phyloP scores from a whole-genome alignment of 2,329 filamentous ascomycete genomes.

The Cercospora zeina region DNA sequence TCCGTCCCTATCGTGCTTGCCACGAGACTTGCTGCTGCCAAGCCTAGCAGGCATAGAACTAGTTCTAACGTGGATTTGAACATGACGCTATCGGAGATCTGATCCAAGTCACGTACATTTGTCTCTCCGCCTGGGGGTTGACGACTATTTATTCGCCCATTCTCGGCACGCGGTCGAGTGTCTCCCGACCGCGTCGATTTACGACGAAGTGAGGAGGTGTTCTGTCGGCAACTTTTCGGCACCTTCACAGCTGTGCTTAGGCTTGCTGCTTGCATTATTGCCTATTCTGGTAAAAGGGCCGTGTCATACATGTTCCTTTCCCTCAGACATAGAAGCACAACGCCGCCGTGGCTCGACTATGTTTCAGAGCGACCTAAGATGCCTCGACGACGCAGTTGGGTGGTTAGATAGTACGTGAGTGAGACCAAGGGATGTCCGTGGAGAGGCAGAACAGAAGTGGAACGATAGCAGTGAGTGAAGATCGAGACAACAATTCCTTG shows the following conservation, averaged over 20 bases:
- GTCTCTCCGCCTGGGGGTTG: neutral
- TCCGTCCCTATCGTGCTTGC: neutral
- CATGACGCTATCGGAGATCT: neutral
- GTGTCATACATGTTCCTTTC: neutral
- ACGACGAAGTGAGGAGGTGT: slow-evolving; percentile 5
- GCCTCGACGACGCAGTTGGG: too few species aligned
- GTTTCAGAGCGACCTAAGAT: too few species aligned
- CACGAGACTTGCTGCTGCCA: neutral
- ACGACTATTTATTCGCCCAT: neutral
- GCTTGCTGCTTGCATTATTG: neutral
- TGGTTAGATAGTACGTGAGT: too few species aligned
- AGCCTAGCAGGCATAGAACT: neutral
- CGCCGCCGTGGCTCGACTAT: too few species aligned
- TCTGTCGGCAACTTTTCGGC: neutral
- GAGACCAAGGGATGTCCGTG: too few species aligned
- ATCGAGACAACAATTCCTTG: too few species aligned
- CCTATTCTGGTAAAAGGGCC: neutral
- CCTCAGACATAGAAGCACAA: too few species aligned
- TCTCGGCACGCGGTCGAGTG: neutral
- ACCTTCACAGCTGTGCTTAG: neutral
- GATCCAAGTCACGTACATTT: neutral
- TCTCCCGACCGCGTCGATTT: neutral
- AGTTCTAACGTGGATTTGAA: neutral
- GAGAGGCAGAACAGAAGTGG: too few species aligned
- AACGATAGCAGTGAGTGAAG: too few species aligned